Evolutionary conservation across 352 stramenopile species (phyloP).

Genomic region (Pythium rishiriense): DNA sequence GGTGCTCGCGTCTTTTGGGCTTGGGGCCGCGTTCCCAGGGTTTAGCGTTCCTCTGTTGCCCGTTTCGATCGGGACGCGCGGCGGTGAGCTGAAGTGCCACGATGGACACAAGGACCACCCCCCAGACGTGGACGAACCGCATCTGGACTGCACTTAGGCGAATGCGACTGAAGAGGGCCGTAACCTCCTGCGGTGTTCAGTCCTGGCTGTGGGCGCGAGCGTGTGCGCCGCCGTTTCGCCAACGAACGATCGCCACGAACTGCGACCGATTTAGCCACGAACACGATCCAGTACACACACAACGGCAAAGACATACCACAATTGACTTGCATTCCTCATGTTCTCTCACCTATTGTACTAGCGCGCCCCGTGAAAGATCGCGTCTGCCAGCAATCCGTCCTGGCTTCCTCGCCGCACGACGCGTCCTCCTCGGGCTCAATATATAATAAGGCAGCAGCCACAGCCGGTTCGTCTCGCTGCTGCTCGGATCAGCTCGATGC

Average conservation of each 20-base stretch:
- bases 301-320: neutral
- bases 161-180: no score
- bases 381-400: neutral
- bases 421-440: slow-evolving; percentile 5
- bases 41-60: neutral
- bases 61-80: neutral
- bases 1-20: neutral
- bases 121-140: neutral
- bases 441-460: slow-evolving; percentile 12
- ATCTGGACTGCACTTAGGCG: neutral
- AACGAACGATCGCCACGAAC: neutral
- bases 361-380: neutral
- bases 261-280: neutral
- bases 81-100: neutral
- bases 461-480: no score
- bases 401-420: neutral
- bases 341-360: slow-evolving; percentile 11
- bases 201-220: no score
- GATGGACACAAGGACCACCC: neutral
- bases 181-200: no score
- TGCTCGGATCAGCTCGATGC: neutral
- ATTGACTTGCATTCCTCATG: slow-evolving; percentile 8
- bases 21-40: slow-evolving; percentile 1
- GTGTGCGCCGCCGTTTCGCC: neutral
- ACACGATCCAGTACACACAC: no score